Evolutionary conservation across 257 asterid species (phyloP).

Genomic region (Galeopsis tetrahit): DNA sequence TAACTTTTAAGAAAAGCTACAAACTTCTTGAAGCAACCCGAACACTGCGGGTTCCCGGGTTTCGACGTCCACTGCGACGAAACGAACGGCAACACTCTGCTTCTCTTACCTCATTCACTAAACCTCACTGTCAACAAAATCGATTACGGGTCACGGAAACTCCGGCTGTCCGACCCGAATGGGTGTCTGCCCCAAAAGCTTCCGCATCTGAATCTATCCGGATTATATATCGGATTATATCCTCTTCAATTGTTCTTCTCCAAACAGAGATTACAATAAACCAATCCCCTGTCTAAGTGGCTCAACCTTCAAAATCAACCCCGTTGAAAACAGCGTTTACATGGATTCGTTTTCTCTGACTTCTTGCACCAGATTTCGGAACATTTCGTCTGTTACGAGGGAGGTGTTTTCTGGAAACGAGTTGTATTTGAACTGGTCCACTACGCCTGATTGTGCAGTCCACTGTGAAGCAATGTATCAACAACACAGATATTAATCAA

Average conservation of each 20-base stretch:
- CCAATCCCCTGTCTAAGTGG: neutral
- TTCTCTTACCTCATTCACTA: neutral
- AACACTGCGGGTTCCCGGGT: slow-evolving; percentile 17
- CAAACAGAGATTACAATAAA: fast-evolving
- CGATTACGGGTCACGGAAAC: neutral
- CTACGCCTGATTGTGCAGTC: slow-evolving; percentile 45
- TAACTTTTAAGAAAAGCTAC: no score
- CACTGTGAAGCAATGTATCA: slow-evolving; percentile 46
- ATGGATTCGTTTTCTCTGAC: slow-evolving; percentile 4
- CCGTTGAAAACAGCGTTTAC: neutral
- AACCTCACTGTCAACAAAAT: neutral
- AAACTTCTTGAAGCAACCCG: no score
- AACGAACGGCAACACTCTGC: neutral
- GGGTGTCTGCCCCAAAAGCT: neutral
- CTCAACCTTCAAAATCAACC: neutral
- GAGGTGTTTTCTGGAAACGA: neutral
- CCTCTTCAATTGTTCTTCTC: slow-evolving; percentile 15
- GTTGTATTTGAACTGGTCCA: slow-evolving; percentile 45
- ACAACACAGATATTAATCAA: neutral
- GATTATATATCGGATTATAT: neutral
- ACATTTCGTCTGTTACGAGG: slow-evolving; percentile 36
- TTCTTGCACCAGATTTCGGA: slow-evolving; percentile 46
- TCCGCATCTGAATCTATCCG: slow-evolving; percentile 6
- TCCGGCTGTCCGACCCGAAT: slow-evolving; percentile 5
- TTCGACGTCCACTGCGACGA: slow-evolving; percentile 20